These are phyloP conservation scores for Claviceps paspali DNA, from an alignment of 2,329 filamentous ascomycete genomes.

Conservation along the genomic window DNA sequence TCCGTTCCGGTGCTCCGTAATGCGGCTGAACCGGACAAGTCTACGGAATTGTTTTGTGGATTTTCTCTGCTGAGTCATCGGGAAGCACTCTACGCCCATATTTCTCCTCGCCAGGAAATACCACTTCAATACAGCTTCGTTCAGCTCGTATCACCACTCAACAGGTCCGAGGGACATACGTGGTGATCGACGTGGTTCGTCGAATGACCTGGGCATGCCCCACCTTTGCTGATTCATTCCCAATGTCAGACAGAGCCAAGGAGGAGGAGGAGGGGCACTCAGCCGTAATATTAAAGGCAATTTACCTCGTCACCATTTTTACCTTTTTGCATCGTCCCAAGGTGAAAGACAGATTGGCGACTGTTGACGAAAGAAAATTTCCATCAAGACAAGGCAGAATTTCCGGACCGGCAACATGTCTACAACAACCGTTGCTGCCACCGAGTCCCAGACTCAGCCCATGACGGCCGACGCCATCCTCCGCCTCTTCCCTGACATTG, in stretches of 20 bases:
- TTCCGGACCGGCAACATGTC: slow-evolving; percentile 12
- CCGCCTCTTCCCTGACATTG: slow-evolving; percentile 72
- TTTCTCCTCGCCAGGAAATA: not conserved
- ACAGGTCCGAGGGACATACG: too few species aligned
- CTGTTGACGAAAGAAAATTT: too few species aligned
- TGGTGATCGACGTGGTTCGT: too few species aligned
- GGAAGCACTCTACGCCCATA: not conserved
- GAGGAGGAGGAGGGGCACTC: not conserved
- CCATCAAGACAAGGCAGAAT: too few species aligned
- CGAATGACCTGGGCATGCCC: too few species aligned
- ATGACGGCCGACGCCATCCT: slow-evolving; percentile 81
- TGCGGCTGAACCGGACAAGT: too few species aligned
- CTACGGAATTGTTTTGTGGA: too few species aligned
- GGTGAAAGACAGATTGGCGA: too few species aligned
- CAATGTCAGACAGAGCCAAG: too few species aligned
- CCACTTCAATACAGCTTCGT: too few species aligned
- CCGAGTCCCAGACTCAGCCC: slow-evolving; percentile 30
- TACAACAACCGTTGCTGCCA: slow-evolving; percentile 26
- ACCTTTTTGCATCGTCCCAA: too few species aligned
- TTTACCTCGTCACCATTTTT: not conserved
- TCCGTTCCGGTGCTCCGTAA: not conserved
- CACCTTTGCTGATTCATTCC: not conserved
- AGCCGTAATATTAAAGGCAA: not conserved
- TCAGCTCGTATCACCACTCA: too few species aligned
- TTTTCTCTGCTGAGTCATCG: slow-evolving; percentile 1